A percentile compares a stretch with the other conserved stretches of the same genome.
phyloP scores from a whole-genome alignment of 1,284 basidiomycete species.

The Fomitiporia mediterranea region DNA sequence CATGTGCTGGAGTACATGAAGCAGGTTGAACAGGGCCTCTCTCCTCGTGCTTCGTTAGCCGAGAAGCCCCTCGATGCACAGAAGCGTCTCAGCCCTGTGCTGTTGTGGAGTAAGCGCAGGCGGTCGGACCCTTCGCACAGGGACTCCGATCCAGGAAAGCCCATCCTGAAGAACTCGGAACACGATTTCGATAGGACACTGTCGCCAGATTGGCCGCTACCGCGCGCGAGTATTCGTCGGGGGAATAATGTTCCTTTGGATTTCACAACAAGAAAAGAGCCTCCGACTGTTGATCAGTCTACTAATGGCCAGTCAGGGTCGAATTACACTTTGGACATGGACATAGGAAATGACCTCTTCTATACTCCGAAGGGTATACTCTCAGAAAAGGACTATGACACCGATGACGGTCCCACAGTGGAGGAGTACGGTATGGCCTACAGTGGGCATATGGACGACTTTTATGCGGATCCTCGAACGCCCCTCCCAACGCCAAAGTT shows the following conservation, averaged over 20 bases:
- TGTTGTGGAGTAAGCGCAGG: not conserved
- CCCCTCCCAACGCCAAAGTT: not conserved
- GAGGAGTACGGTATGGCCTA: not conserved
- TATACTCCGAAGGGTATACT: not conserved
- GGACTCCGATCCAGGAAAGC: not conserved
- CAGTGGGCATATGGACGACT: not conserved
- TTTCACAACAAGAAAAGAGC: not conserved
- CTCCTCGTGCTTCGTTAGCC: not conserved
- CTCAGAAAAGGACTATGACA: not conserved
- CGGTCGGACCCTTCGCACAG: conserved; percentile 9
- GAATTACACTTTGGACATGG: not conserved
- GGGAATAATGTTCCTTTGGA: not conserved
- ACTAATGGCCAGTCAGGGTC: too few species aligned
- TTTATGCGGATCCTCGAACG: not conserved
- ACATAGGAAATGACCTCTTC: not conserved
- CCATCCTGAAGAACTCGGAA: conserved; percentile 2
- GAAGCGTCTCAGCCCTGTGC: not conserved
- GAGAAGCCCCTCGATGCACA: not conserved
- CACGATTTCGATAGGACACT: too few species aligned
- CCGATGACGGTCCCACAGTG: not conserved
- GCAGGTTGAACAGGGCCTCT: conserved; percentile 5
- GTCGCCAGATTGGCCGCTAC: not conserved
- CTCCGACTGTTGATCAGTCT: not conserved
- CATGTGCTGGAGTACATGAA: conserved; percentile 4
- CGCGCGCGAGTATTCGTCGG: not conserved